Evolutionary conservation across 768 basidiomycete species (phyloP).

Genomic region (Pleurotus giganteus): DNA sequence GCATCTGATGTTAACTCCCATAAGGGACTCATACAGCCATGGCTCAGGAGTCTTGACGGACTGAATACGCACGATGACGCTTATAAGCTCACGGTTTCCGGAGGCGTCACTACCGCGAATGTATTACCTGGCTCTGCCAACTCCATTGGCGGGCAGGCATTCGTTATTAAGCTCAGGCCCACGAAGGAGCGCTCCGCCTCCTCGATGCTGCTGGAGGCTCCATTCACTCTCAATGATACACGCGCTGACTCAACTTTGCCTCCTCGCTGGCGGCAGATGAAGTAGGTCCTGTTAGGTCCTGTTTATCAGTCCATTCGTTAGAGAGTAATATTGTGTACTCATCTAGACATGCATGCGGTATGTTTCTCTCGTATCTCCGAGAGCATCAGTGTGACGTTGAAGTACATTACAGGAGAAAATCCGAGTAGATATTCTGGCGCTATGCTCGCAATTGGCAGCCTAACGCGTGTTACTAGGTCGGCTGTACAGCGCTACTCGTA

Average conservation of each 20-base stretch:
- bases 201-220: constrained; percentile 76
- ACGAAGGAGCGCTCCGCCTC: constrained; percentile 69
- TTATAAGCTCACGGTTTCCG: constrained; percentile 66
- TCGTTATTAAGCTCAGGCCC: constrained; percentile 74
- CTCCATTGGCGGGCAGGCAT: constrained; percentile 65
- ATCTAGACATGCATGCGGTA: constrained; percentile 55
- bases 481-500: constrained; percentile 48
- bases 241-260: constrained; percentile 41
- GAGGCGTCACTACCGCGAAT: constrained; percentile 77
- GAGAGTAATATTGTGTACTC: neutral
- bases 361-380: constrained; percentile 17
- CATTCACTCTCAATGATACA: constrained; percentile 56
- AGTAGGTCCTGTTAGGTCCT: constrained; percentile 36
- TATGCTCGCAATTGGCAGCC: neutral
- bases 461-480: constrained; percentile 10
- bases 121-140: constrained; percentile 73
- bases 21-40: constrained; percentile 46
- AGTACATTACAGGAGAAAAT: constrained; percentile 44
- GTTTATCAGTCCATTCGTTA: neutral
- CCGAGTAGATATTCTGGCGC: constrained; percentile 35
- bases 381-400: neutral
- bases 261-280: constrained; percentile 75
- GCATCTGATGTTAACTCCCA: constrained; percentile 54
- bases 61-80: constrained; percentile 81
- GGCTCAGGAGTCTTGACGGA: constrained; percentile 75